phyloP scores from a whole-genome alignment of 1,139 yeast species.

The Arxiozyma slooffiae region DNA sequence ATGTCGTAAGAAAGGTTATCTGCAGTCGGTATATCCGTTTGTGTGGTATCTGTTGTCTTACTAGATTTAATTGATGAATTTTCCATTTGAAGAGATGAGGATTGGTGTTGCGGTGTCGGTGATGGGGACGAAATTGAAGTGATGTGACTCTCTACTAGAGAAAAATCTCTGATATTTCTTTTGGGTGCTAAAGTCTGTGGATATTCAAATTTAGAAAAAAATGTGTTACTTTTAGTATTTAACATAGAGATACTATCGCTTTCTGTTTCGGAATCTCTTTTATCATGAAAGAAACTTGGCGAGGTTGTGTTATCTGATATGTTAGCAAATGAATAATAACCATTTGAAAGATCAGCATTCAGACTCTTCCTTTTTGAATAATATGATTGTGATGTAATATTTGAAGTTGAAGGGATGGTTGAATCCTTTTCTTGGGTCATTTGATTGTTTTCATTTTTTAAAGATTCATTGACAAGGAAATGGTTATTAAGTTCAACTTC shows the following conservation, averaged over 20 bases:
- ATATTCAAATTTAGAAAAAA: conserved; percentile 3
- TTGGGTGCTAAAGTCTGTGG: conserved; percentile 13
- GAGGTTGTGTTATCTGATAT: conserved; percentile 31
- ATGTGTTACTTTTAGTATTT: neutral
- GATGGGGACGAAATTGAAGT: neutral
- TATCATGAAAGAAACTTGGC: conserved; percentile 10
- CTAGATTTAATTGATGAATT: conserved; percentile 21
- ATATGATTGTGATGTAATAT: conserved; percentile 19
- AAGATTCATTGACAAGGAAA: conserved; percentile 19
- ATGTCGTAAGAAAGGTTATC: conserved; percentile 25
- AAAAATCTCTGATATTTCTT: conserved; percentile 1
- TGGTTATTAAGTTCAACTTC: conserved; percentile 21
- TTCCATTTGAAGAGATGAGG: conserved; percentile 20
- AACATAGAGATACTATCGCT: conserved; percentile 2
- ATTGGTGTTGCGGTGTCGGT: neutral
- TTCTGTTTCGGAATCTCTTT: conserved; percentile 3
- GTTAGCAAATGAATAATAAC: conserved; percentile 30
- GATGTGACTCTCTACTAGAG: neutral
- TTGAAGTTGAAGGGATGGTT: conserved; percentile 23
- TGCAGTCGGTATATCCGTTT: conserved; percentile 19
- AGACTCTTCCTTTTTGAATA: conserved; percentile 4
- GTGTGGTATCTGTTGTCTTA: conserved; percentile 18
- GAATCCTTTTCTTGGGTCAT: neutral
- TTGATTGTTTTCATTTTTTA: neutral
- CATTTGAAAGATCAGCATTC: conserved; percentile 21